Conservation (phyloP, 192 early-diverging fungal genomes). For the Jimgerdemannia lactiflua region DNA sequence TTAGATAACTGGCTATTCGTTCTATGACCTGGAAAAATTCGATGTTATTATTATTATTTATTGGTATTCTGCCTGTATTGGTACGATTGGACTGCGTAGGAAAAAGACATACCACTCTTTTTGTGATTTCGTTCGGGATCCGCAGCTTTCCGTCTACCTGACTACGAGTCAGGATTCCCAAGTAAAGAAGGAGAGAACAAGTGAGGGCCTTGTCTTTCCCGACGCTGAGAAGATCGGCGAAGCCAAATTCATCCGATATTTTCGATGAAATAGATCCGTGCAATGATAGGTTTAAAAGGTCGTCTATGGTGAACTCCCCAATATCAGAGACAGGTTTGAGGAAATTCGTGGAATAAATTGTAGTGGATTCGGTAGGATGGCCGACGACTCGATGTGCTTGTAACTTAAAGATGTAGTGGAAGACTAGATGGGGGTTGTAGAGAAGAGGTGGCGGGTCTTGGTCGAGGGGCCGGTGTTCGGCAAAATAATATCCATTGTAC, state of each 20-base stretch:
- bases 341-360: background rate
- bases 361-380: background rate
- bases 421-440: background rate
- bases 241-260: constrained; percentile 2
- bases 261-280: background rate
- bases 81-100: background rate
- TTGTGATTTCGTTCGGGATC: constrained; percentile 1
- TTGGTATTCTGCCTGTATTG: background rate
- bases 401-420: background rate
- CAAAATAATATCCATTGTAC: constrained; percentile 36
- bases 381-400: background rate
- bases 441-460: background rate
- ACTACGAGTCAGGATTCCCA: constrained; percentile 24
- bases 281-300: background rate
- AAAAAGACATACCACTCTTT: background rate
- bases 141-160: constrained; percentile 17
- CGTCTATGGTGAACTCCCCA: background rate
- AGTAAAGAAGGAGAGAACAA: constrained; percentile 34
- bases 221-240: constrained; percentile 22
- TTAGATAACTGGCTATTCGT: background rate
- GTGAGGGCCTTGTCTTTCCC: constrained; percentile 29
- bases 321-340: background rate
- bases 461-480: constrained; percentile 5
- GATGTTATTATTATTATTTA: background rate
- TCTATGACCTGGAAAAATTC: background rate